phyloP scores from a whole-genome alignment of 176 grass and related monocot genomes.

The Eleusine coracana region DNA sequence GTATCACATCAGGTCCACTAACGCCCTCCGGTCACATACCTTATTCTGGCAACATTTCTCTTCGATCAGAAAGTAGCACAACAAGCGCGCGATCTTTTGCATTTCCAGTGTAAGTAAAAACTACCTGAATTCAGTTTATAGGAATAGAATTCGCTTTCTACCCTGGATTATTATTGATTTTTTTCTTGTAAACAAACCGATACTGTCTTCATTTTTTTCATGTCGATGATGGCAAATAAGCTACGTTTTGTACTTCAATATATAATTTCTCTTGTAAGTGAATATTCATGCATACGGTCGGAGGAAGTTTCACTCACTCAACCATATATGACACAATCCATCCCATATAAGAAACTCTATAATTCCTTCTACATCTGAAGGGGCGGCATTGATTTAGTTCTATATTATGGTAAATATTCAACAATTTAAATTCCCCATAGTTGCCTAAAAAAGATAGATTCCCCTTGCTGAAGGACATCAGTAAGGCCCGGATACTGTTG shows the following conservation, averaged over 20 bases:
- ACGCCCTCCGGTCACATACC: slow-evolving; percentile 61
- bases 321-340: not conserved
- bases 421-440: not conserved
- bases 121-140: not conserved
- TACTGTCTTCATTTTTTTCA: not conserved
- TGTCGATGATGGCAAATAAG: not conserved
- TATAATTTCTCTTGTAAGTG: not conserved
- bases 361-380: slow-evolving; percentile 5
- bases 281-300: not conserved
- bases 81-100: slow-evolving; percentile 88
- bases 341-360: not conserved
- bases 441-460: not conserved
- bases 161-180: not conserved
- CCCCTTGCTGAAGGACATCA: not conserved
- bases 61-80: slow-evolving; percentile 87
- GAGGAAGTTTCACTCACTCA: not conserved
- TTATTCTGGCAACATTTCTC: slow-evolving; percentile 85
- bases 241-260: not conserved
- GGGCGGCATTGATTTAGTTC: not conserved
- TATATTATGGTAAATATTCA: not conserved
- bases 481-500: not conserved
- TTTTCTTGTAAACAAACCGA: not conserved
- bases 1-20: slow-evolving; percentile 45
- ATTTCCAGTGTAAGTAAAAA: slow-evolving; percentile 84
- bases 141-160: not conserved